Evolutionary conservation across 2,329 filamentous ascomycete genomes (phyloP).

Genomic region (Lachnellula suecica): DNA sequence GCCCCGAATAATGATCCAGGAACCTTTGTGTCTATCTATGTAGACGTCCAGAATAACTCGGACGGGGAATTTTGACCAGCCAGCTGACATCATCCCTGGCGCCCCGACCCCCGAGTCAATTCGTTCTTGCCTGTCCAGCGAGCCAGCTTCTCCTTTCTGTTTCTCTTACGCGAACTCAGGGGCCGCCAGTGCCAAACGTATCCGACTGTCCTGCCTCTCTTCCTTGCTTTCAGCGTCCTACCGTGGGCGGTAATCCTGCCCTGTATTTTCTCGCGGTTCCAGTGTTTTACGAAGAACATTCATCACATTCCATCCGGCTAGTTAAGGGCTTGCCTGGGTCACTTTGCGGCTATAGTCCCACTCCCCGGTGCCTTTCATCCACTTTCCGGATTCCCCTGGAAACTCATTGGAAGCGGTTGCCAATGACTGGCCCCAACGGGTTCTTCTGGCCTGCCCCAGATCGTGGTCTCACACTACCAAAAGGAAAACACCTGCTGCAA

Average conservation of each 20-base stretch:
- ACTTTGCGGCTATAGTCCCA: background rate
- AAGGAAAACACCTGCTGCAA: background rate
- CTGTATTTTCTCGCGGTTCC: too few relatives aligned
- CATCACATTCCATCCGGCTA: background rate
- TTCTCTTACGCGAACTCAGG: too few relatives aligned
- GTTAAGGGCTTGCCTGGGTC: background rate
- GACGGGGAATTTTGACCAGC: constrained; percentile 9
- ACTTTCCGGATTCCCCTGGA: background rate
- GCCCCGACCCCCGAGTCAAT: background rate
- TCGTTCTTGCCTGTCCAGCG: background rate
- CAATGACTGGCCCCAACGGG: background rate
- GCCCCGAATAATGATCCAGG: too few relatives aligned
- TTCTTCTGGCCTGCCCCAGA: too few relatives aligned
- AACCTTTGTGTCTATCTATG: too few relatives aligned
- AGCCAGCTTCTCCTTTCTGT: background rate
- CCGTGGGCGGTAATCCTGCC: too few relatives aligned
- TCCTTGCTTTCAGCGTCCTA: too few relatives aligned
- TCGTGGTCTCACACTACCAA: too few relatives aligned
- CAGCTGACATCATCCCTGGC: constrained; percentile 9
- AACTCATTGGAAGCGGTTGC: background rate
- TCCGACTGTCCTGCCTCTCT: too few relatives aligned
- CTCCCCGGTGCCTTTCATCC: background rate
- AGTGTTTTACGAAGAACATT: too few relatives aligned
- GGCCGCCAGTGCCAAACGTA: too few relatives aligned
- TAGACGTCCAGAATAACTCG: constrained; percentile 7